Evolutionary conservation across 2,329 filamentous ascomycete species (phyloP).

Genomic region (Neonectria faginata): DNA sequence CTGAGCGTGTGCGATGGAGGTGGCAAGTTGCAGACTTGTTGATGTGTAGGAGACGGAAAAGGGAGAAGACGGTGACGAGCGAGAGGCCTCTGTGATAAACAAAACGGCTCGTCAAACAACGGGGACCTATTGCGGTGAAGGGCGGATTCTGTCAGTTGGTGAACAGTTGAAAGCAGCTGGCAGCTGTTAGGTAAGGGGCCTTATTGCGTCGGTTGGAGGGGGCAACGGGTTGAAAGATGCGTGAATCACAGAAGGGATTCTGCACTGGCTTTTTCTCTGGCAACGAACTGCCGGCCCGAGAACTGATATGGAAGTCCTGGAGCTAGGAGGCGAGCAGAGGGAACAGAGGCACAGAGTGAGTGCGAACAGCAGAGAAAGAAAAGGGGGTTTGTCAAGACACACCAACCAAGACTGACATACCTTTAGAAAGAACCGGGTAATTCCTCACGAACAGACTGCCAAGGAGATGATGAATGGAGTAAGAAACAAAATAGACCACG

Average conservation of each 20-base stretch:
- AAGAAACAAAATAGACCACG: conserved; percentile 4
- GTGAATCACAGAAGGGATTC: conserved; percentile 8
- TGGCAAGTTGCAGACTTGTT: not conserved
- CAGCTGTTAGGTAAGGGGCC: not conserved
- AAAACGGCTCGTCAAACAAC: conserved; percentile 18
- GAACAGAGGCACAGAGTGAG: not conserved
- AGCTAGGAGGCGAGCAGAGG: not conserved
- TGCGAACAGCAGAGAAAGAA: not conserved
- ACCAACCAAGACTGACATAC: not conserved
- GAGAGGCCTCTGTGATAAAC: conserved; percentile 12
- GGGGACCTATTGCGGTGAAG: conserved; percentile 1
- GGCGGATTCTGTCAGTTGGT: conserved; percentile 18
- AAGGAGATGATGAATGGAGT: not conserved
- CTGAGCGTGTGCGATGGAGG: not conserved
- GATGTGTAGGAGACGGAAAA: not conserved
- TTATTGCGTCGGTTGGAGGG: conserved; percentile 4
- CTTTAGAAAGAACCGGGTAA: not conserved
- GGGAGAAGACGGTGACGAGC: not conserved
- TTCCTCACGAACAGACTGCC: not conserved
- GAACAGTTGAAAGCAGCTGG: conserved; percentile 6
- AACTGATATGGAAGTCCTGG: not conserved
- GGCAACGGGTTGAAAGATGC: not conserved
- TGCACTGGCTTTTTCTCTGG: not conserved
- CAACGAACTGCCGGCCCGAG: not conserved
- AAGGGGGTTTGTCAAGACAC: not conserved